These are phyloP conservation scores for Mycena amicta DNA, from an alignment of 768 basidiomycete genomes.

Conservation along the genomic window DNA sequence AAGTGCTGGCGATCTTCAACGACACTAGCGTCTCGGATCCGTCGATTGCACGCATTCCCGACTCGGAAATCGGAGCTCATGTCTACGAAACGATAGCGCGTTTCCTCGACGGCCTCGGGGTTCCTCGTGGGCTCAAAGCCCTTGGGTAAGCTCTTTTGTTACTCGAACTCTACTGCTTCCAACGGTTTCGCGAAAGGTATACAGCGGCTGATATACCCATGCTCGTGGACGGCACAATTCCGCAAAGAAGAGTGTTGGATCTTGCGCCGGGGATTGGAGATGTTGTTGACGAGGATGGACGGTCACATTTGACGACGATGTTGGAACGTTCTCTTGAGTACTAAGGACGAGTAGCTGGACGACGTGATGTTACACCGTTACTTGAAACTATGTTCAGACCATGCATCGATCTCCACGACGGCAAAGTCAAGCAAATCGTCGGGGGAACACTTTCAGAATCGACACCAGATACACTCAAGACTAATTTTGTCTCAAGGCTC, in stretches of 20 bases:
- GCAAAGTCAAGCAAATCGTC: constrained; percentile 97
- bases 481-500: constrained; percentile 91
- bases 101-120: constrained; percentile 83
- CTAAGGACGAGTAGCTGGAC: constrained; percentile 35
- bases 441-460: constrained; percentile 87
- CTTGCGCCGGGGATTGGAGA: constrained; percentile 90
- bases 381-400: constrained; percentile 55
- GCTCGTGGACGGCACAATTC: constrained; percentile 90
- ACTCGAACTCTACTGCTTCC: too few species aligned
- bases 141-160: too few species aligned
- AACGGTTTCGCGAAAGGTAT: too few species aligned
- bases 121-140: constrained; percentile 84
- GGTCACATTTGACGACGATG: constrained; percentile 78
- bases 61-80: constrained; percentile 75
- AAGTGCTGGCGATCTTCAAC: constrained; percentile 84
- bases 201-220: constrained; percentile 61
- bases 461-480: constrained; percentile 62
- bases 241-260: constrained; percentile 90
- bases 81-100: constrained; percentile 85
- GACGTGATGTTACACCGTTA: not conserved
- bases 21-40: constrained; percentile 66
- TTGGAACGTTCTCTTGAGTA: constrained; percentile 81
- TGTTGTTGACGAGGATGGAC: constrained; percentile 80
- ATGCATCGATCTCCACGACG: constrained; percentile 96
- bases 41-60: constrained; percentile 71